phyloP scores from a whole-genome alignment of 1,139 yeast species.

The Magnusiomyces starmeri region DNA sequence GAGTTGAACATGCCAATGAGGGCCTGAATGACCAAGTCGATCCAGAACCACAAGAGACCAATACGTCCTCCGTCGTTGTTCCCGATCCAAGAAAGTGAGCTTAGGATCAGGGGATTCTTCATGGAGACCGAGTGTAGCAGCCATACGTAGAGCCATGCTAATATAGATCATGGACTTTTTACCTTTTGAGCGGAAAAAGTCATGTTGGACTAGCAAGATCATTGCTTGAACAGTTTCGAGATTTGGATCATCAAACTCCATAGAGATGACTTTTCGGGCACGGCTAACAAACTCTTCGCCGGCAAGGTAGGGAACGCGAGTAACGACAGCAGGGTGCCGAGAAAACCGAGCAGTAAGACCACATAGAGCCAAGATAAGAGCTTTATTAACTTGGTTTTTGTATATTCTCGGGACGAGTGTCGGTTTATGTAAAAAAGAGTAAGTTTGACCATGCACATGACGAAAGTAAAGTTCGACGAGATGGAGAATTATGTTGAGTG shows the following conservation, averaged over 20 bases:
- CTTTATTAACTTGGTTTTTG: constrained; percentile 28
- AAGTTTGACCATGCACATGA: constrained; percentile 34
- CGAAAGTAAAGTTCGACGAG: constrained; percentile 30
- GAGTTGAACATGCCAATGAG: constrained; percentile 29
- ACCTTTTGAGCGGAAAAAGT: constrained; percentile 33
- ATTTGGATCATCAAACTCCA: constrained; percentile 32
- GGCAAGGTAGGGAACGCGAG: constrained; percentile 26
- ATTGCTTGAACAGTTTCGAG: constrained; percentile 36
- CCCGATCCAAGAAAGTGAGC: constrained; percentile 33
- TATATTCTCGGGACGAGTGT: constrained; percentile 30
- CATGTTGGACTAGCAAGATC: constrained; percentile 33
- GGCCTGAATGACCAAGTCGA: constrained; percentile 34
- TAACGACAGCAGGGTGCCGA: constrained; percentile 29
- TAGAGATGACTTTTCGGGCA: constrained; percentile 29
- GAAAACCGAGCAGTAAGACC: constrained; percentile 35
- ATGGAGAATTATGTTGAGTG: constrained; percentile 24
- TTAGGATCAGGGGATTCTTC: constrained; percentile 25
- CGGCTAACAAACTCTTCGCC: constrained; percentile 32
- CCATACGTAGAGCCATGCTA: constrained; percentile 35
- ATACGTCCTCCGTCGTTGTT: constrained; percentile 33
- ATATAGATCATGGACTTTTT: constrained; percentile 35
- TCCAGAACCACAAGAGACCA: constrained; percentile 36
- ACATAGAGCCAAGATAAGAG: constrained; percentile 33
- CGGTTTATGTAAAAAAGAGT: constrained; percentile 34
- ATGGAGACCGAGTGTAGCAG: constrained; percentile 31